Conservation (phyloP, 78 protist species). For the Fonticula alba region DNA sequence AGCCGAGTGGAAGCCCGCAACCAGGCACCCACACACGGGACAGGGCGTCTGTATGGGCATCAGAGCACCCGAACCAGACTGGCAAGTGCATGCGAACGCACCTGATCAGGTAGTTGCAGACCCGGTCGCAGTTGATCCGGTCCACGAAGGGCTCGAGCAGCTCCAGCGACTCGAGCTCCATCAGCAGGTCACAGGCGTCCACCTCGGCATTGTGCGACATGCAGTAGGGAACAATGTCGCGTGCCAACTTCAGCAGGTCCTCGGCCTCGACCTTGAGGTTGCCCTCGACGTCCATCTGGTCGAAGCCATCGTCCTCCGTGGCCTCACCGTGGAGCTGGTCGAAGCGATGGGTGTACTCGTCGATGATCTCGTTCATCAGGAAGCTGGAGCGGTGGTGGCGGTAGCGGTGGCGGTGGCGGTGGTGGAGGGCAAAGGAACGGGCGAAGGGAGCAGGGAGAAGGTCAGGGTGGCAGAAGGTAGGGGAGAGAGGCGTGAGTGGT, state of each 20-base stretch:
- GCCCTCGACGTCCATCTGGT: background rate
- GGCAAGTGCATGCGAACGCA: too few relatives aligned
- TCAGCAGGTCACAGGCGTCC: slow-evolving; percentile 83
- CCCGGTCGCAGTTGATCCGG: slow-evolving; percentile 43
- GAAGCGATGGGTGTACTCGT: slow-evolving; percentile 27
- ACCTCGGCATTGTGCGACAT: slow-evolving; percentile 77
- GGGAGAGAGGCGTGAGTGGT: background rate
- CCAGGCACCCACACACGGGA: too few relatives aligned
- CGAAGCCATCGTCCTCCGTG: slow-evolving; percentile 4
- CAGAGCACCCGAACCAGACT: too few relatives aligned
- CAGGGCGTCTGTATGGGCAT: too few relatives aligned
- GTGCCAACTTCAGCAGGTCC: background rate
- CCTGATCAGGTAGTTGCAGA: slow-evolving; percentile 56
- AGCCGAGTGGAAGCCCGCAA: too few relatives aligned
- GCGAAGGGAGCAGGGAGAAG: too few relatives aligned
- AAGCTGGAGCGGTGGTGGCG: background rate
- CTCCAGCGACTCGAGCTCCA: slow-evolving; percentile 41
- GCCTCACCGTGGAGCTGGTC: slow-evolving; percentile 1
- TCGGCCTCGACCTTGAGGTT: background rate
- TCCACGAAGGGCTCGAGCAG: slow-evolving; percentile 24
- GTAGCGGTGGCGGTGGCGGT: too few relatives aligned
- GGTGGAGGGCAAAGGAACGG: too few relatives aligned
- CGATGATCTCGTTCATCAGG: slow-evolving; percentile 56
- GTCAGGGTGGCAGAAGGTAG: background rate
- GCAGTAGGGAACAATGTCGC: slow-evolving; percentile 65